Percentiles rank a stretch among this genome's conserved stretches.
These are phyloP conservation scores for Truncatella angustata DNA, from an alignment of 2,329 filamentous ascomycete genomes.

Conservation along the genomic window DNA sequence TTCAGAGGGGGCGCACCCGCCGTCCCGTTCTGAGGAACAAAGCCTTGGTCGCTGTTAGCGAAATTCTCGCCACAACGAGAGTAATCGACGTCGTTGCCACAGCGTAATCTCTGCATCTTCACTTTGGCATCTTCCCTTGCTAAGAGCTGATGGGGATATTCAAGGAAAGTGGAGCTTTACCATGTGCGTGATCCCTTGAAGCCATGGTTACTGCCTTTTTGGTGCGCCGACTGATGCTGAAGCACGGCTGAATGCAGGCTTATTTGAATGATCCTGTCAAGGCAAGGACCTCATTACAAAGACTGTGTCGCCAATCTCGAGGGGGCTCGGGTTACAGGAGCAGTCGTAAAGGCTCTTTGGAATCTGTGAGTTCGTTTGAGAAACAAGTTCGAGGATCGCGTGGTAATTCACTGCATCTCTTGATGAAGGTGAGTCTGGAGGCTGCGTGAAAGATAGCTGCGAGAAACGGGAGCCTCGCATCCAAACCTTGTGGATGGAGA, in stretches of 20 bases:
- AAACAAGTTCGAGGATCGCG: neutral
- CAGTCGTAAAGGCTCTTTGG: too few species aligned
- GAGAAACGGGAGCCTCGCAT: too few species aligned
- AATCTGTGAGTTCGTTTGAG: neutral
- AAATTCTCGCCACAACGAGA: neutral
- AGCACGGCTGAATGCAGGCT: slow-evolving; percentile 3
- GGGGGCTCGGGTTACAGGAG: neutral
- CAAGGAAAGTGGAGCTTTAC: slow-evolving; percentile 3
- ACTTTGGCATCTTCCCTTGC: slow-evolving; percentile 10
- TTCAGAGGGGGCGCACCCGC: slow-evolving; percentile 11
- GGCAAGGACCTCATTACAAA: slow-evolving; percentile 5
- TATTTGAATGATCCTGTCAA: neutral
- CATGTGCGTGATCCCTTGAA: slow-evolving; percentile 7
- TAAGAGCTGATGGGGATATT: neutral
- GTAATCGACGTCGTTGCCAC: slow-evolving; percentile 21
- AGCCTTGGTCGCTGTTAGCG: slow-evolving; percentile 19
- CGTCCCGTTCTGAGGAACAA: slow-evolving; percentile 21
- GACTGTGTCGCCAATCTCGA: neutral
- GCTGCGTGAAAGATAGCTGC: too few species aligned
- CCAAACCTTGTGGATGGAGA: too few species aligned
- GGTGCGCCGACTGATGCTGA: neutral
- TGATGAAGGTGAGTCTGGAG: too few species aligned
- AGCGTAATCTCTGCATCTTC: slow-evolving; percentile 7
- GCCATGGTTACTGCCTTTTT: slow-evolving; percentile 4
- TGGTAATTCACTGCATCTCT: too few species aligned